These are phyloP conservation scores for Heritiera fomes DNA, from an alignment of 345 rosid genomes.

Conservation along the genomic window DNA sequence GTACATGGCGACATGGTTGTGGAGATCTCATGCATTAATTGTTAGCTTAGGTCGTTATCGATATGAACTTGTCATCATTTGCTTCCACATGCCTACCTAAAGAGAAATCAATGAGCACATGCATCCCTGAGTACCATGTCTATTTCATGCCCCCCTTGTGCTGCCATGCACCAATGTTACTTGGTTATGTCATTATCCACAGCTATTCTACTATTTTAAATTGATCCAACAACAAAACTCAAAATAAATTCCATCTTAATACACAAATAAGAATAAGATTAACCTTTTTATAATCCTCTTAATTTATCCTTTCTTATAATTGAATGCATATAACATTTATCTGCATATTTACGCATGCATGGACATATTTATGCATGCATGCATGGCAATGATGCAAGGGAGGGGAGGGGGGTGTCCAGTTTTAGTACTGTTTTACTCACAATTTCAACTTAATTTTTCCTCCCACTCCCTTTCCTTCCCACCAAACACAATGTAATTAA, in stretches of 20 bases:
- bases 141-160: background rate
- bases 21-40: background rate
- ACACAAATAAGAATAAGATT: background rate
- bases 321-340: background rate
- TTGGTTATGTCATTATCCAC: background rate
- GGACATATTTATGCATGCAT: background rate
- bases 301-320: background rate
- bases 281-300: background rate
- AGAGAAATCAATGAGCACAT: constrained; percentile 15
- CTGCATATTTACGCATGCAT: background rate
- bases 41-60: background rate
- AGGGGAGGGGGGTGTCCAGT: background rate
- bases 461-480: background rate
- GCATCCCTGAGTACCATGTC: constrained; percentile 9
- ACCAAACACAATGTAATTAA: background rate
- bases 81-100: background rate
- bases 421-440: too few relatives aligned
- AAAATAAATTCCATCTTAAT: background rate
- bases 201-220: background rate
- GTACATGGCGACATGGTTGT: background rate
- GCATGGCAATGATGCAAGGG: background rate
- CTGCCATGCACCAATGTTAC: constrained; percentile 2
- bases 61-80: constrained; percentile 12
- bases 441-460: background rate
- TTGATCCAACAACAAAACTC: background rate